These are phyloP conservation scores for Neoscytalidium dimidiatum DNA, from an alignment of 2,329 filamentous ascomycete species.

Conservation along the genomic window DNA sequence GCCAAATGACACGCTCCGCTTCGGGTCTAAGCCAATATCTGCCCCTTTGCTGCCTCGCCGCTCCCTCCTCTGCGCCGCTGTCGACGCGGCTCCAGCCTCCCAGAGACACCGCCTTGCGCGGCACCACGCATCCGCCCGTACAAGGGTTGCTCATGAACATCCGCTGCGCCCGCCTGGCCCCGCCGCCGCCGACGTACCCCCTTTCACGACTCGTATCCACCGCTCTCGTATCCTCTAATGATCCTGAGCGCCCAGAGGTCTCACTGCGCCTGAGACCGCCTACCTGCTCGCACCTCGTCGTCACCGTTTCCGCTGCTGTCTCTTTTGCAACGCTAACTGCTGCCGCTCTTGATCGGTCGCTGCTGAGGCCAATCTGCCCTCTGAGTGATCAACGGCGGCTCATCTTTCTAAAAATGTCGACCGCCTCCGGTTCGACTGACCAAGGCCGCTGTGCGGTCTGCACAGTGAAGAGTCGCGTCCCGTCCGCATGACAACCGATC, in stretches of 20 bases:
- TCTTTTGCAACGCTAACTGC: too few species aligned
- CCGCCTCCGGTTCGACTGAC: not conserved
- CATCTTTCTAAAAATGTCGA: slow-evolving; percentile 2
- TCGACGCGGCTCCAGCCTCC: not conserved
- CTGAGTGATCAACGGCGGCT: not conserved
- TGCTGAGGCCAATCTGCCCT: not conserved
- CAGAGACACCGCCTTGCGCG: too few species aligned
- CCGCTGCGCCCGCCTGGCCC: not conserved
- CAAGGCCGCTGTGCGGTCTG: not conserved
- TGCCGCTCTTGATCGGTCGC: not conserved
- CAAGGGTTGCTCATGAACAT: not conserved
- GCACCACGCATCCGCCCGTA: not conserved
- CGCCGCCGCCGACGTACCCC: not conserved
- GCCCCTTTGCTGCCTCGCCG: not conserved
- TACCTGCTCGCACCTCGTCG: not conserved
- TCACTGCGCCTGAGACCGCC: not conserved
- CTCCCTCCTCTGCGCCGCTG: not conserved
- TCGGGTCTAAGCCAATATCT: slow-evolving; percentile 13
- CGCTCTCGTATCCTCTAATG: slow-evolving; percentile 10
- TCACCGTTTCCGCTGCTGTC: not conserved
- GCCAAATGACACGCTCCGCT: slow-evolving; percentile 7
- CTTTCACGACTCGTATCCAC: not conserved
- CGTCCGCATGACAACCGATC: not conserved
- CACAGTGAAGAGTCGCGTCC: not conserved
- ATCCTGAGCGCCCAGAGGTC: not conserved